Base-by-base conservation (phyloP, 345 rosid species). In the Brassica incana region DNA sequence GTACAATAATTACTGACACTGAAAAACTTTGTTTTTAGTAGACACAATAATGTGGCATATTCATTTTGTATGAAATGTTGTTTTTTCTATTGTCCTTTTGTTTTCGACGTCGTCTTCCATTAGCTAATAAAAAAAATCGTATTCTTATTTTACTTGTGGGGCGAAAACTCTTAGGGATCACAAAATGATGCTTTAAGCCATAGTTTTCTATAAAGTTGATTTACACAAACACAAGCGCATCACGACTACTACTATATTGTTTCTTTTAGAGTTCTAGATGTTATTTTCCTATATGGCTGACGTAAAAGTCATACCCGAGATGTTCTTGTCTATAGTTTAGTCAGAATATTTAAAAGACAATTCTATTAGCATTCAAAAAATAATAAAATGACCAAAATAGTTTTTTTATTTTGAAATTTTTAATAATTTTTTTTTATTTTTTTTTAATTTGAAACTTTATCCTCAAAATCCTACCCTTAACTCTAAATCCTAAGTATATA, bases 121-220 rank as follows among this genome's bases (percentile, higher is more conserved):
- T 9, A 70, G 33, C 18, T 77, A 20, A 77, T 48, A 33, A 18
- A 35, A 69, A 20, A 32, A 33, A 64, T 71, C 30, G n/a, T 65
- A 72, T 72, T 54, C 81, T 27, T 54, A 16, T 71, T 15, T 64
- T 23, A 78, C 76, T 78, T 78, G 81, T 78, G 25, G 73, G 64
- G 23, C 69, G 16, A 33, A 38, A 25, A 30, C 16, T 72, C 73
- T 56, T 65, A 23, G 25, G 25, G 25, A 50, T 60, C 52, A 65
- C 33, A 54, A 65, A 16, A 6, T 71, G 35, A 8, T 65, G 27
- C 5, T 25, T 78, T 72, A 62, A 62, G 15, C 62, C 50, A 60
- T 69, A 40, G 67, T 18, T 40, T 69, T 14, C 69, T 45, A 29
- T 29, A 63, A 77, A 77, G 61, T 69, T 61, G 48, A 61, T 52